Conservation (phyloP, 805 yeast species). For the Metschnikowia corniflorae region DNA sequence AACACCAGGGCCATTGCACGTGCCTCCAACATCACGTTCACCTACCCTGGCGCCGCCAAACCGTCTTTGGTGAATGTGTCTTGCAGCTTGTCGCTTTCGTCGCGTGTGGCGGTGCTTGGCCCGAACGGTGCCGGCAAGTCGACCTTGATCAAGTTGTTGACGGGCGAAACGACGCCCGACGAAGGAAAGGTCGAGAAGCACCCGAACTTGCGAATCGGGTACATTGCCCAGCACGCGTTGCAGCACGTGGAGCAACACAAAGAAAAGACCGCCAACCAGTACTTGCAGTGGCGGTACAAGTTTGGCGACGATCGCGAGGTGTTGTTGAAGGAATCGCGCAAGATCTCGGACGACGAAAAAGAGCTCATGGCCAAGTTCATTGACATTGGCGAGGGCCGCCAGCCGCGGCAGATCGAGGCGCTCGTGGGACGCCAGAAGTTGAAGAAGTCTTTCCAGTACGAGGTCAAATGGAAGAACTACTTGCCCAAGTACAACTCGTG, state of each 20-base stretch:
- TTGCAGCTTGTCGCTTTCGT: conserved; percentile 89
- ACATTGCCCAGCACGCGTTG: conserved; percentile 97
- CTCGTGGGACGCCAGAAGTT: conserved; percentile 95
- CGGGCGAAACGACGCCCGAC: conserved; percentile 86
- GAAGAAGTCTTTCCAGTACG: conserved; percentile 96
- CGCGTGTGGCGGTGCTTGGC: conserved; percentile 94
- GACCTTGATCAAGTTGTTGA: conserved; percentile 86
- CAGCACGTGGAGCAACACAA: conserved; percentile 97
- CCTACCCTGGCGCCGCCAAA: conserved; percentile 85
- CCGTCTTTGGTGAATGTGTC: conserved; percentile 79
- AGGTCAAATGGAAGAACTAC: conserved; percentile 90
- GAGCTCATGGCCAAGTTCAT: conserved; percentile 73
- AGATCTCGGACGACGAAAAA: conserved; percentile 70
- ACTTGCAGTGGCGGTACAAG: conserved; percentile 96
- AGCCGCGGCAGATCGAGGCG: conserved; percentile 86
- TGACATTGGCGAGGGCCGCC: conserved; percentile 82
- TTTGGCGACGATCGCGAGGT: conserved; percentile 99
- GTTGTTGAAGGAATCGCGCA: conserved; percentile 82
- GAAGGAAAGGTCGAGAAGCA: conserved; percentile 93
- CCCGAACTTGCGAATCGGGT: conserved; percentile 96
- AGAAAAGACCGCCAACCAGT: conserved; percentile 96
- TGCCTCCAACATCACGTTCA: conserved; percentile 77
- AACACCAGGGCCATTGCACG: conserved; percentile 91
- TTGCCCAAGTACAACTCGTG: conserved; percentile 90
- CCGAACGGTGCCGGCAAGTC: conserved; percentile 99